Evolutionary conservation across 345 rosid genomes (phyloP).

Genomic region (Bruguiera sexangula): DNA sequence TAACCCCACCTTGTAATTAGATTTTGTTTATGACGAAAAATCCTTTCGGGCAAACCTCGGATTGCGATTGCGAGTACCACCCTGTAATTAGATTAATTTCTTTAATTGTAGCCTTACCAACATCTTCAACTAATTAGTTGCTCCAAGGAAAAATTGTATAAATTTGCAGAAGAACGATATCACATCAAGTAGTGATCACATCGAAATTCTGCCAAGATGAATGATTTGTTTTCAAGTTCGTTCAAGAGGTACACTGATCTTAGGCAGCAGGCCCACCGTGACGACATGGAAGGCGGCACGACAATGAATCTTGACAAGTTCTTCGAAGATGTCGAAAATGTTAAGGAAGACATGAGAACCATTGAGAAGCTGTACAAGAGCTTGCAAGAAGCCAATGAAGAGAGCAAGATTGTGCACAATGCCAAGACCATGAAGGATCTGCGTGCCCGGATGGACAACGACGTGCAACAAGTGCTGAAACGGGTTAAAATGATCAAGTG

Average conservation of each 20-base stretch:
- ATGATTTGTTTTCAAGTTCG: constrained; percentile 73
- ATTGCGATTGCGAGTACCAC: too few species aligned
- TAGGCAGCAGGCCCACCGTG: constrained; percentile 48
- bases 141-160: too few species aligned
- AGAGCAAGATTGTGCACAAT: constrained; percentile 56
- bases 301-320: constrained; percentile 61
- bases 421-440: constrained; percentile 64
- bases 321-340: constrained; percentile 70
- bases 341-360: constrained; percentile 59
- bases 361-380: constrained; percentile 56
- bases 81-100: too few species aligned
- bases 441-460: constrained; percentile 58
- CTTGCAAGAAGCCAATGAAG: constrained; percentile 75
- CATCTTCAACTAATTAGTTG: too few species aligned
- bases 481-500: constrained; percentile 60
- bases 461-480: constrained; percentile 60
- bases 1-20: too few species aligned
- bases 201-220: constrained; percentile 41
- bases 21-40: too few species aligned
- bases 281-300: constrained; percentile 65
- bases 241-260: constrained; percentile 72
- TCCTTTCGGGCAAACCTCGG: too few species aligned
- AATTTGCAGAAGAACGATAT: too few species aligned
- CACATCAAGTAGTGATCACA: too few species aligned
- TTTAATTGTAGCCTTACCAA: too few species aligned